phyloP scores from a whole-genome alignment of 305 asterid genomes.

The Fraxinus nigra region DNA sequence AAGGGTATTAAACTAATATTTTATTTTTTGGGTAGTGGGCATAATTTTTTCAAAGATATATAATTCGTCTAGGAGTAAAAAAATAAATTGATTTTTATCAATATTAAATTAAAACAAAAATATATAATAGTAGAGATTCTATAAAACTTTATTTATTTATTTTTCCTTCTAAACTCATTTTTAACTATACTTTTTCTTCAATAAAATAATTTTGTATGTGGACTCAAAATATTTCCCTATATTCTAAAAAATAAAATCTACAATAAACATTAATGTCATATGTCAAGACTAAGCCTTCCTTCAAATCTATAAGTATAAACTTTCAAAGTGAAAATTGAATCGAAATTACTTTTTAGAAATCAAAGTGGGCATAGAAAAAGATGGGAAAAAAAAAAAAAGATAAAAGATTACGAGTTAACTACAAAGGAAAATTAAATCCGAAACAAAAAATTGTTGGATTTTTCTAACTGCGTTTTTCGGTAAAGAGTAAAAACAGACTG shows the following conservation, averaged over 20 bases:
- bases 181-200: neutral
- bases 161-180: too few species aligned
- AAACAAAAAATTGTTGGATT: neutral
- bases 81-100: neutral
- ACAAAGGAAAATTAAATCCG: neutral
- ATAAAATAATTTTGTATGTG: neutral
- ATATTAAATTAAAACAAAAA: too few species aligned
- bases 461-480: neutral
- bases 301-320: too few species aligned
- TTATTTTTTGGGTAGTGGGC: neutral
- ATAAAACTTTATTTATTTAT: too few species aligned
- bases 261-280: too few species aligned
- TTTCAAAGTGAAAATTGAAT: too few species aligned
- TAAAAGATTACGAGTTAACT: neutral
- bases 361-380: too few species aligned
- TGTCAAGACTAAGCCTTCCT: neutral
- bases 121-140: too few species aligned
- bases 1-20: neutral
- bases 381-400: neutral
- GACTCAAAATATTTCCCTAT: too few species aligned
- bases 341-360: neutral
- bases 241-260: too few species aligned
- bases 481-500: neutral
- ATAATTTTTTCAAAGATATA: neutral
- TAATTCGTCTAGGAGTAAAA: neutral